Conservation (phyloP, 306 rosid species). For the Vigna hirtella region DNA sequence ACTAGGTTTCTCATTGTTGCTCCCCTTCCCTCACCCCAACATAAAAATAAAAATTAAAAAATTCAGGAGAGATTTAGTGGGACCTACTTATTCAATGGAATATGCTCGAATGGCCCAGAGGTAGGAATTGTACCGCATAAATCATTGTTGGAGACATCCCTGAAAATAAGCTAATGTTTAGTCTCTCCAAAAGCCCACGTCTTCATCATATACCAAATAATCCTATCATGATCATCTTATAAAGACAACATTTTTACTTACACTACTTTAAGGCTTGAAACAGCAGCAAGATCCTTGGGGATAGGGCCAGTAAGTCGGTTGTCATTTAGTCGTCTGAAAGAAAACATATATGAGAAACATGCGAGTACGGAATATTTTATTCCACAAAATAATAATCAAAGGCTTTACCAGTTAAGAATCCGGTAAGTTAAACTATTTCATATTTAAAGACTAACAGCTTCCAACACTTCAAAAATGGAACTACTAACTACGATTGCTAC, state of each 20-base stretch:
- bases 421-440: not conserved
- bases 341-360: conserved; percentile 35
- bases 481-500: conserved; percentile 8
- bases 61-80: conserved; percentile 6
- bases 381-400: not conserved
- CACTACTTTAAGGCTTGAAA: conserved; percentile 96
- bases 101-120: conserved; percentile 90
- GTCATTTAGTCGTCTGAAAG: conserved; percentile 85
- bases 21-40: not conserved
- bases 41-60: too few species aligned
- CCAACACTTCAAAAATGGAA: conserved; percentile 14
- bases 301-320: conserved; percentile 79
- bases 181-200: conserved; percentile 9
- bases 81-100: conserved; percentile 82
- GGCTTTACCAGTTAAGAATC: not conserved
- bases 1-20: not conserved
- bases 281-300: conserved; percentile 72
- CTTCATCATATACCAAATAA: conserved; percentile 2
- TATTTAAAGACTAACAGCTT: conserved; percentile 18
- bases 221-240: conserved; percentile 1
- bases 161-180: conserved; percentile 49
- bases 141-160: conserved; percentile 91
- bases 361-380: conserved; percentile 32
- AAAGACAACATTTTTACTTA: conserved; percentile 53
- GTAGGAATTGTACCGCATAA: conserved; percentile 94